A percentile compares a stretch with the other conserved stretches of the same genome.
Evolutionary conservation across 1,284 basidiomycete genomes (phyloP).

Genomic region (Rugosomyces carneus): DNA sequence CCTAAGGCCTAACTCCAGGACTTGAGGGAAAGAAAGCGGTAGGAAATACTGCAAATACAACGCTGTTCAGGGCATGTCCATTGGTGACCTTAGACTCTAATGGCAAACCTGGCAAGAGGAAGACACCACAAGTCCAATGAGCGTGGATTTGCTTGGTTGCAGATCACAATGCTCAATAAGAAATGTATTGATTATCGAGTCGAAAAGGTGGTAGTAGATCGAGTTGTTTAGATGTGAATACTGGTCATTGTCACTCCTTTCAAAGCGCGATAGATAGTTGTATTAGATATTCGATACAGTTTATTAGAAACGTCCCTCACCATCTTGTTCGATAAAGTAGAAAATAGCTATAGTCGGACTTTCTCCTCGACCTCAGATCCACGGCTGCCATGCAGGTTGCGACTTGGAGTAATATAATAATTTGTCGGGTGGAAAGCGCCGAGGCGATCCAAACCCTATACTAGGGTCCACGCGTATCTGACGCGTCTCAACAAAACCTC

Average conservation of each 20-base stretch:
- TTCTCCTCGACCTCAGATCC: conserved; percentile 32
- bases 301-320: conserved; percentile 31
- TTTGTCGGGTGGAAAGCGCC: no score
- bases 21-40: conserved; percentile 62
- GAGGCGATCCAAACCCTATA: conserved; percentile 5
- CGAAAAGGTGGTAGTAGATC: conserved; percentile 74
- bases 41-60: conserved; percentile 43
- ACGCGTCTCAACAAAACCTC: conserved; percentile 14
- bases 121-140: conserved; percentile 67
- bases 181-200: conserved; percentile 71
- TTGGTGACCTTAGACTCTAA: not conserved
- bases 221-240: conserved; percentile 75
- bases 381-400: conserved; percentile 15
- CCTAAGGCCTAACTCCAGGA: conserved; percentile 60
- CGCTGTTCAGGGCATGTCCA: not conserved
- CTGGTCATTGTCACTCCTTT: conserved; percentile 78
- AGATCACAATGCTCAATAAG: conserved; percentile 55
- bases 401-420: not conserved
- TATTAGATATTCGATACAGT: not conserved
- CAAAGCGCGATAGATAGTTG: not conserved
- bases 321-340: conserved; percentile 63
- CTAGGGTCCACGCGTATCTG: conserved; percentile 20
- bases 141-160: conserved; percentile 40
- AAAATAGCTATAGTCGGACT: conserved; percentile 52
- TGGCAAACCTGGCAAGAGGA: conserved; percentile 54